Evolutionary conservation across 179 eudicot species (phyloP).

Genomic region (Corrigiola litoralis): DNA sequence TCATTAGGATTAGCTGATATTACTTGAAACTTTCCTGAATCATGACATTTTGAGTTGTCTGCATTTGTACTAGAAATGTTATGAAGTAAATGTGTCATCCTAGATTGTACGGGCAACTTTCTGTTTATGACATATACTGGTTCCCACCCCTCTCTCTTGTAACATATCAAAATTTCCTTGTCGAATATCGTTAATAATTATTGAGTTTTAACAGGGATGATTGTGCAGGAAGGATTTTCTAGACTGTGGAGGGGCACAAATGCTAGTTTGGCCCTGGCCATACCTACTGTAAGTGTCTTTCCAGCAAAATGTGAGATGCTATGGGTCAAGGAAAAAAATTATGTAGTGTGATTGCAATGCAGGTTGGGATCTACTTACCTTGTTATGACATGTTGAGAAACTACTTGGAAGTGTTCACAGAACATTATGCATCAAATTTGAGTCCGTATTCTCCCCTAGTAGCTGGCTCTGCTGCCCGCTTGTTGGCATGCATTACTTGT

Average conservation of each 20-base stretch:
- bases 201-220: slow-evolving; percentile 30
- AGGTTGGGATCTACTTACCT: slow-evolving; percentile 89
- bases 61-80: neutral
- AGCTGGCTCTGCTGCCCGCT: slow-evolving; percentile 81
- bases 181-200: slow-evolving; percentile 18
- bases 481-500: slow-evolving; percentile 77
- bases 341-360: slow-evolving; percentile 4
- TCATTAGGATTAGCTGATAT: neutral
- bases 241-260: slow-evolving; percentile 91
- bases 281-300: slow-evolving; percentile 64
- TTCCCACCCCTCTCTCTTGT: neutral
- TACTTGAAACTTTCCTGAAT: no score
- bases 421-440: slow-evolving; percentile 38
- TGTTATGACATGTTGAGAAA: slow-evolving; percentile 72
- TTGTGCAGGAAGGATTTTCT: slow-evolving; percentile 78
- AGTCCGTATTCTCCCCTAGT: slow-evolving; percentile 71
- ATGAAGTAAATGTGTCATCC: no score
- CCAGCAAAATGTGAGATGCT: neutral
- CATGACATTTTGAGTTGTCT: no score
- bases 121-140: neutral
- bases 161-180: neutral
- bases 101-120: no score
- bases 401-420: slow-evolving; percentile 48
- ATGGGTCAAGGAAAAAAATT: neutral
- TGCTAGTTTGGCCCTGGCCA: slow-evolving; percentile 86